Evolutionary conservation across 1,139 yeast species (phyloP).

Genomic region (Hyphopichia wangnamkhiaoensis): DNA sequence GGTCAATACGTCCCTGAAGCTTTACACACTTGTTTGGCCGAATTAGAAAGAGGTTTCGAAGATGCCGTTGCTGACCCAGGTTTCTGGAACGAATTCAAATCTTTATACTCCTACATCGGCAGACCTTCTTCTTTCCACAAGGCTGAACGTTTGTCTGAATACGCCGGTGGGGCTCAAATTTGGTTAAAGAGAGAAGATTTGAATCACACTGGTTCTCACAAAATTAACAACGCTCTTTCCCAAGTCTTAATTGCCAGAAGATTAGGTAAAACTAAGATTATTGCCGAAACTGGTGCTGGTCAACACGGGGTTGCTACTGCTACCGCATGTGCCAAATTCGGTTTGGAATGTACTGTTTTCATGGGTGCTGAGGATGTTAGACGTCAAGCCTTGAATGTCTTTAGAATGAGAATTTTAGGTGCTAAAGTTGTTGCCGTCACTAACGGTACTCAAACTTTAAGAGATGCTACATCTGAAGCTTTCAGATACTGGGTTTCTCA

Average conservation of each 20-base stretch:
- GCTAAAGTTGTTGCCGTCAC: constrained; percentile 93
- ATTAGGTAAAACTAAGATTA: constrained; percentile 84
- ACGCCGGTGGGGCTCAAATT: constrained; percentile 95
- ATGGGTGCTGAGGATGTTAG: constrained; percentile 99
- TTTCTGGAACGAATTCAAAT: constrained; percentile 90
- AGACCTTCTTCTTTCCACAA: constrained; percentile 92
- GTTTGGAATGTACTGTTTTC: constrained; percentile 90
- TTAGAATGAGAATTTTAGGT: constrained; percentile 95
- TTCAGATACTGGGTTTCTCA: constrained; percentile 94
- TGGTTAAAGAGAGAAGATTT: constrained; percentile 98
- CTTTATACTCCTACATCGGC: constrained; percentile 84
- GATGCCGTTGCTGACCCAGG: constrained; percentile 82
- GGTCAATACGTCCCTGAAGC: constrained; percentile 99
- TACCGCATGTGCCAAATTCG: constrained; percentile 97
- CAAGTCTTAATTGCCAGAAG: constrained; percentile 91
- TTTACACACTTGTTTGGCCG: constrained; percentile 83
- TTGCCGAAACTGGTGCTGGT: constrained; percentile 99
- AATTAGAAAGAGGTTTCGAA: constrained; percentile 85
- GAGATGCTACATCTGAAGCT: constrained; percentile 98
- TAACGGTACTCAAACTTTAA: constrained; percentile 91
- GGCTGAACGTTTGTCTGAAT: constrained; percentile 86
- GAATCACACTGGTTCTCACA: constrained; percentile 97
- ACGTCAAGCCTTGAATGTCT: constrained; percentile 96
- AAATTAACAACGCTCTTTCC: constrained; percentile 94
- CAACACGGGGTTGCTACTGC: constrained; percentile 99